These are phyloP conservation scores for Aspergillus eucalypticola DNA, from an alignment of 2,329 filamentous ascomycete species.

Conservation along the genomic window DNA sequence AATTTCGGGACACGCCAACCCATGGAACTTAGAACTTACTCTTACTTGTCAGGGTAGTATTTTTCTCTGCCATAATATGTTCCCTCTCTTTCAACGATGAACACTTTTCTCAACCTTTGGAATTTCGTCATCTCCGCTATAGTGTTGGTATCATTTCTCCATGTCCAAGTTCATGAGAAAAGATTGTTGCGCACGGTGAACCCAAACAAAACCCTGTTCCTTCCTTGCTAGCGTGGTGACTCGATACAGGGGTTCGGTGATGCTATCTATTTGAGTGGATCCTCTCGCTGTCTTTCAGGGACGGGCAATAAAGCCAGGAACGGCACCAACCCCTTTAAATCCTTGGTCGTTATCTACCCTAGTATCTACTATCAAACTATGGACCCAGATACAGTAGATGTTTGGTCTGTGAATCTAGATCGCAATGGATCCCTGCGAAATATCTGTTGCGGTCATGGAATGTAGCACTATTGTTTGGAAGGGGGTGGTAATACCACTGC, in stretches of 20 bases:
- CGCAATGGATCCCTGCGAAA: background rate
- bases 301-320: background rate
- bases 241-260: background rate
- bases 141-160: no score
- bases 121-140: no score
- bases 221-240: background rate
- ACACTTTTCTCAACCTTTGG: no score
- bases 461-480: background rate
- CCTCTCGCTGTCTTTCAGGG: background rate
- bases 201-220: background rate
- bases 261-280: background rate
- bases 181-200: background rate
- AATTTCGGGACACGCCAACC: no score
- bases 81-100: background rate
- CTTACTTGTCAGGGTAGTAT: background rate
- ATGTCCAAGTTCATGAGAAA: no score
- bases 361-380: no score
- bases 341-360: background rate
- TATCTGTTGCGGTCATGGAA: background rate
- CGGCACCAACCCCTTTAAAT: background rate
- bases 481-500: background rate
- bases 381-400: no score
- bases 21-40: background rate
- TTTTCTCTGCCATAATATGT: background rate
- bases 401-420: background rate